Conservation (phyloP, 139 green algal species). For the Asterochloris erici region DNA sequence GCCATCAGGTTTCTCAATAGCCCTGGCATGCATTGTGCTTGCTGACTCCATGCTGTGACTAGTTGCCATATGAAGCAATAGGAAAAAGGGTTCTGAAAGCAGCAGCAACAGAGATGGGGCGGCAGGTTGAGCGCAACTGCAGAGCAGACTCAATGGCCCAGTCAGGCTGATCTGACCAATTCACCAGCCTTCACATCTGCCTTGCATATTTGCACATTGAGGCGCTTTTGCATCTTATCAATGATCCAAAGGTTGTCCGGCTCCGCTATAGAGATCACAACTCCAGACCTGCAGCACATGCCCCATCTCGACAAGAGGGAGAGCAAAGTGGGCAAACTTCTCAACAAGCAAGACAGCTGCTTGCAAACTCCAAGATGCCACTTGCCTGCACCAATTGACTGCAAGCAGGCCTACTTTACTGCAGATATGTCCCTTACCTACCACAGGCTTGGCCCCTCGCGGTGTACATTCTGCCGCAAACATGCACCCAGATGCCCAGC, state of each 20-base stretch:
- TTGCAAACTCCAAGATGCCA: neutral
- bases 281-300: slow-evolving; percentile 49
- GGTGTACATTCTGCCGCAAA: neutral
- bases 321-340: neutral
- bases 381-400: neutral
- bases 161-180: neutral
- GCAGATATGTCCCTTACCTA: neutral
- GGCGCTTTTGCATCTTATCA: slow-evolving; percentile 53
- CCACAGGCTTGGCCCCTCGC: neutral
- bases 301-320: neutral
- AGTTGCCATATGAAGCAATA: no score
- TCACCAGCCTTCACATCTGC: neutral
- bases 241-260: slow-evolving; percentile 71
- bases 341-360: neutral
- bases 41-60: no score
- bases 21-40: no score
- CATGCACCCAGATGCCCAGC: no score
- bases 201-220: slow-evolving; percentile 44
- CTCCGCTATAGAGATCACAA: slow-evolving; percentile 66
- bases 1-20: no score
- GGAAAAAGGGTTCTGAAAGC: no score
- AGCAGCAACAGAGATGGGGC: no score
- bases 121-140: no score
- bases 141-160: no score
- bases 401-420: no score